Evolutionary conservation across 495 filamentous ascomycete species (phyloP), one percentile per base, ranked within the genome.

Genomic region (Hypoxylon intermedium): DNA sequence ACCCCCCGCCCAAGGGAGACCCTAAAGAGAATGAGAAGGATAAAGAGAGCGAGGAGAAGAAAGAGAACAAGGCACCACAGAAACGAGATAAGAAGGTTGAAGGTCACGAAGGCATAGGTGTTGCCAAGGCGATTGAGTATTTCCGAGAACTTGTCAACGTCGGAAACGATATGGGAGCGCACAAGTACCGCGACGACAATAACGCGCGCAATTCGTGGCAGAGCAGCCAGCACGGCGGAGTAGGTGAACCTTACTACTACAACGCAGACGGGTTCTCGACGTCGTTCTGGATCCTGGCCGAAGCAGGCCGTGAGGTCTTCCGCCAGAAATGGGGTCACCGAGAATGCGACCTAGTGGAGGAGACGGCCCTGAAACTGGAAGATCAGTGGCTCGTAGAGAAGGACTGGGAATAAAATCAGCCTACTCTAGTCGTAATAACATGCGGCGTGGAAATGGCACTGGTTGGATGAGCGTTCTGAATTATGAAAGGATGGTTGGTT

Each of bases 171-270:
- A 77, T 77, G 57, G 67, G 79, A 11, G 71, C 76, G 21, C 63
- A 73, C 37, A 77, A 84, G 58, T 67, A 78, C 47, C 65, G 65
- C n/a, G 67, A 63, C 34, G 56, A 71, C 1, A 61, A 66, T 12
- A 60, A 64, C 0, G 76, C 73, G 4, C 64, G 82, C 9, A 84
- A 85, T 64, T 77, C 70, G 12, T 85, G 82, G 82, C 82, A 84
- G 36, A 67, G 51, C 2, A 68, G 65, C 44, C 82, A 83, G 53
- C 72, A 62, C 12, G 82, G 82, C 20, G 82, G 81, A 0, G 51
- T 79, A 42, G 82, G 81, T 5, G 82, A 85, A 55, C 82, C 82
- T 4, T 85, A 79, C 46, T 83, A 82, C 53, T 60, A 80, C 28
- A 76, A 82, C 49, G 55, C 77, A 0, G 73, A 72, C 26, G 82